These are phyloP conservation scores for Globisporangium radiosum DNA, from an alignment of 352 stramenopile genomes.

Conservation along the genomic window DNA sequence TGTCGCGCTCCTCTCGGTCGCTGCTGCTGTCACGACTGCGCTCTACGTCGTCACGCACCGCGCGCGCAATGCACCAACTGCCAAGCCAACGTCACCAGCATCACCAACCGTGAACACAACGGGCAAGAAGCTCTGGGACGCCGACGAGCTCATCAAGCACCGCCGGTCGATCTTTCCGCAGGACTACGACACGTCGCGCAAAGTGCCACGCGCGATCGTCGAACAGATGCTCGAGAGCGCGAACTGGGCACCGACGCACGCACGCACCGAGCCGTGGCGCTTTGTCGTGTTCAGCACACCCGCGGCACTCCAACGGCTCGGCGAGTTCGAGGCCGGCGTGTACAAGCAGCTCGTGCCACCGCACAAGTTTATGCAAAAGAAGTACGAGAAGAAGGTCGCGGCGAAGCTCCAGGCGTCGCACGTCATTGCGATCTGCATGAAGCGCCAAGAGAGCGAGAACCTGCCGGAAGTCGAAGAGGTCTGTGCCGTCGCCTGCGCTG, in stretches of 20 bases:
- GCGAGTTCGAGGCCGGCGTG: constrained; percentile 53
- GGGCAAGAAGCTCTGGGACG: constrained; percentile 43
- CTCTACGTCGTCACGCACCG: constrained; percentile 35
- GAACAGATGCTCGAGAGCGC: constrained; percentile 72
- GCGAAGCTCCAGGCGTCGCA: constrained; percentile 65
- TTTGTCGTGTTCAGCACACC: constrained; percentile 69
- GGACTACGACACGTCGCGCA: constrained; percentile 54
- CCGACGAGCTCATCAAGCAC: constrained; percentile 70
- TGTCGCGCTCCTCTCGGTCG: constrained; percentile 22
- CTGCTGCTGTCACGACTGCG: constrained; percentile 24
- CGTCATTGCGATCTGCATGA: constrained; percentile 84
- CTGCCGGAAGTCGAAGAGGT: constrained; percentile 82
- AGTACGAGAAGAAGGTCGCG: constrained; percentile 74
- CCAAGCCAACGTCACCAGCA: constrained; percentile 6
- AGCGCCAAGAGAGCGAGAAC: constrained; percentile 77
- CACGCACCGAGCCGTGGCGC: constrained; percentile 77
- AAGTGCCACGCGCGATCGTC: constrained; percentile 49
- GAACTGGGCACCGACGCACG: constrained; percentile 83
- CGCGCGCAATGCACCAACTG: constrained; percentile 3
- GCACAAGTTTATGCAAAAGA: constrained; percentile 68
- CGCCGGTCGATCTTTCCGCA: constrained; percentile 73
- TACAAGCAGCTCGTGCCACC: constrained; percentile 64
- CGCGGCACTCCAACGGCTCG: constrained; percentile 46
- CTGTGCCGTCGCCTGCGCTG: constrained; percentile 60
- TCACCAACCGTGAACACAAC: constrained; percentile 14